Conservation (phyloP, 371 early-diverging fungal species). For the Dentiscutata heterogama region DNA sequence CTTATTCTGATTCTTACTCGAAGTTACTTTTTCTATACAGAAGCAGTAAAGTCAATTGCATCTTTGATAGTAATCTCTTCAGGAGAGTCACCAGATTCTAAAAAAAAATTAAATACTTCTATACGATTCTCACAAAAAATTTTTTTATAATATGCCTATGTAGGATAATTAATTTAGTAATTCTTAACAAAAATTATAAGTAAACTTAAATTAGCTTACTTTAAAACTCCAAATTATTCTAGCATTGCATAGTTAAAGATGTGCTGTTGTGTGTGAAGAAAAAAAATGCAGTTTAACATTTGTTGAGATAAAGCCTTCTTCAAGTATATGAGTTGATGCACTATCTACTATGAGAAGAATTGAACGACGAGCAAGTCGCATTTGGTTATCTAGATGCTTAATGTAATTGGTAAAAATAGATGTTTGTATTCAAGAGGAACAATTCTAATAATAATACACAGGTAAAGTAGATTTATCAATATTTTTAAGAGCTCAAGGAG, state of each 20-base stretch:
- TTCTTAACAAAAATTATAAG: background rate
- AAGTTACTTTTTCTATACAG: conserved; percentile 6
- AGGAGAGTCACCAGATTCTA: background rate
- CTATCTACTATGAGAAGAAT: conserved; percentile 15
- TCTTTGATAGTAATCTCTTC: background rate
- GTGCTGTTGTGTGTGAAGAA: conserved; percentile 2
- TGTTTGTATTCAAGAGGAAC: background rate
- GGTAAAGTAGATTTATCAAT: background rate
- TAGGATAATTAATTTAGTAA: background rate
- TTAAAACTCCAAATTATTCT: conserved; percentile 29
- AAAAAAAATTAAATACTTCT: background rate
- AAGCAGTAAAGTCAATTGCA: conserved; percentile 18
- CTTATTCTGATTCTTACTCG: too few species aligned
- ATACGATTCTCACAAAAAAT: background rate
- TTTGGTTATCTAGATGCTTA: background rate
- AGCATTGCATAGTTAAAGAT: conserved; percentile 7
- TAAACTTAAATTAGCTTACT: background rate
- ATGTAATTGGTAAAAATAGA: background rate
- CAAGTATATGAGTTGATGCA: background rate
- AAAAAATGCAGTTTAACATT: conserved; percentile 21
- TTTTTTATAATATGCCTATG: background rate
- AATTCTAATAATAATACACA: conserved; percentile 3
- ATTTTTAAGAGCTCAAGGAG: background rate
- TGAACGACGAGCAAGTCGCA: background rate
- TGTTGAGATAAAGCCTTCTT: background rate